A percentile compares a stretch with the other conserved stretches of the same genome.
Conservation (phyloP, 2,329 filamentous ascomycete species). For the Nothomitra cinnamomea region DNA sequence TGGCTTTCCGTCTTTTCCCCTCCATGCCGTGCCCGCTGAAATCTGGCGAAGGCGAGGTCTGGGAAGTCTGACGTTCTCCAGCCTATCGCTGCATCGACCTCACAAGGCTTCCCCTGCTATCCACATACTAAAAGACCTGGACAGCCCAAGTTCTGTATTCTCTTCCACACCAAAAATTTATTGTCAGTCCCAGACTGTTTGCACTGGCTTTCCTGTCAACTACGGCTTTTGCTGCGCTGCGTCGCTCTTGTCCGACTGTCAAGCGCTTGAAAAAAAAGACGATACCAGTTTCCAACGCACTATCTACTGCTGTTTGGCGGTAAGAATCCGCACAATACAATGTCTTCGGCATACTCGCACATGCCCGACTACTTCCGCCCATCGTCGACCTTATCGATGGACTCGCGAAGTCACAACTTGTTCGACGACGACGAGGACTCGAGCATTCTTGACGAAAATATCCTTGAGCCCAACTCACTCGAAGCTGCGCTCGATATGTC, state of each 20-base stretch:
- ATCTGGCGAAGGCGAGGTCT: too few relatives aligned
- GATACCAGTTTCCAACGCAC: not conserved
- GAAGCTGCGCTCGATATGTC: slow-evolving; percentile 44
- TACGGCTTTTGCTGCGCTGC: not conserved
- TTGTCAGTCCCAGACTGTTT: not conserved
- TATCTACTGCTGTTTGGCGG: not conserved
- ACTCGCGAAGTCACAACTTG: slow-evolving; percentile 1
- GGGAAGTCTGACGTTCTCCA: too few relatives aligned
- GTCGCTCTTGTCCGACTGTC: not conserved
- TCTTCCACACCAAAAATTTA: slow-evolving; percentile 1
- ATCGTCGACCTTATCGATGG: slow-evolving; percentile 4
- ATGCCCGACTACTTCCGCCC: slow-evolving; percentile 3
- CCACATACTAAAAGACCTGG: not conserved
- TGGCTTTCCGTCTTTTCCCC: not conserved
- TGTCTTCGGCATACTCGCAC: not conserved
- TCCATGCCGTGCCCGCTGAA: too few relatives aligned
- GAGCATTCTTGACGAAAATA: slow-evolving; percentile 42
- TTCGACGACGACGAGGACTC: slow-evolving; percentile 37
- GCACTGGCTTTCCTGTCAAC: not conserved
- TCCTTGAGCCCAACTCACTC: slow-evolving; percentile 28
- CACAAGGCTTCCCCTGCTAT: not conserved
- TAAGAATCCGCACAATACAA: not conserved
- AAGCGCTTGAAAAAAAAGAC: not conserved
- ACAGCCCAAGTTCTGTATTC: not conserved
- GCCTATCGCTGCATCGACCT: not conserved